Evolutionary conservation across 2,329 filamentous ascomycete species (phyloP).

Genomic region (Venturia carpophila): DNA sequence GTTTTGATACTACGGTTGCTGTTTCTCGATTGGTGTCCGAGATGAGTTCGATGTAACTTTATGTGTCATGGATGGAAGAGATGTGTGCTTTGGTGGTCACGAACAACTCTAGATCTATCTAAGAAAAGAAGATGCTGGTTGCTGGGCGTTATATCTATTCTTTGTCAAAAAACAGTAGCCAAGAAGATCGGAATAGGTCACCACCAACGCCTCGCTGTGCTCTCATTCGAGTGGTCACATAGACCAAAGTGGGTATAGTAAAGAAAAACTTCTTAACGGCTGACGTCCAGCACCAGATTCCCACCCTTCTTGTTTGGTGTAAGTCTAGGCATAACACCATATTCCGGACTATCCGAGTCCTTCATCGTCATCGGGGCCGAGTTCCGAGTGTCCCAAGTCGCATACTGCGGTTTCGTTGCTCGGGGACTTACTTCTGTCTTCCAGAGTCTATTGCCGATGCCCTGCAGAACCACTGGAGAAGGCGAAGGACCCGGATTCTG

Average conservation of each 20-base stretch:
- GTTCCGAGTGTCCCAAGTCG: background rate
- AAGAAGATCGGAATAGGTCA: no score
- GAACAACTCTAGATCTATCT: no score
- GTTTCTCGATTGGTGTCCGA: no score
- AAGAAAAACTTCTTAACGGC: background rate
- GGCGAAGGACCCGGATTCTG: background rate
- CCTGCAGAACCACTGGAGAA: background rate
- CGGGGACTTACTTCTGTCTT: conserved; percentile 11
- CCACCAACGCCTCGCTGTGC: background rate
- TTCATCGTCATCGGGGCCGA: background rate
- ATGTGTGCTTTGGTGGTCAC: no score
- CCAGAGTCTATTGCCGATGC: conserved; percentile 15
- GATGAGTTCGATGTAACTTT: no score
- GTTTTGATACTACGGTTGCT: no score
- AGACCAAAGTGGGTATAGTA: background rate
- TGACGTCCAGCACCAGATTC: conserved; percentile 13
- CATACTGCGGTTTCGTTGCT: background rate
- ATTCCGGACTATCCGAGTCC: background rate
- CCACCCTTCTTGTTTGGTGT: conserved; percentile 16
- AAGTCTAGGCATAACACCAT: conserved; percentile 13
- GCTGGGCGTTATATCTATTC: no score
- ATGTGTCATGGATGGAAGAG: no score
- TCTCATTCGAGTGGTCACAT: background rate
- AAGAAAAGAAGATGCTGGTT: no score
- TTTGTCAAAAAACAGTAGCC: no score